A percentile compares a stretch with the other conserved stretches of the same genome.
Conservation (phyloP, 2,329 filamentous ascomycete genomes). For the Elsinoe australis region DNA sequence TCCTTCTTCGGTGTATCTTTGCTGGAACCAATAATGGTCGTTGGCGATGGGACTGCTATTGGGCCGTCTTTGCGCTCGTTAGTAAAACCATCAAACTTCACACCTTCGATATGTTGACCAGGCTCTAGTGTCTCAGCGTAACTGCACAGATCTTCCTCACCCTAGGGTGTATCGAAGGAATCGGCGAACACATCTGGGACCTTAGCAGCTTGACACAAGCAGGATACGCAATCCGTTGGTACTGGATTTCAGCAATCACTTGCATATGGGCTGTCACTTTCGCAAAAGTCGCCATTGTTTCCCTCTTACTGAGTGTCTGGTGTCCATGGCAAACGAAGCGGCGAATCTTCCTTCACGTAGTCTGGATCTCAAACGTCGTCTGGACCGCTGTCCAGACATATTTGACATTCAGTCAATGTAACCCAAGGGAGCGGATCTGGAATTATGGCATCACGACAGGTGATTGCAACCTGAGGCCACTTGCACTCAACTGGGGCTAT, state of each 20-base stretch:
- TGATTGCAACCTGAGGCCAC: neutral
- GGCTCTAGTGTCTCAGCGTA: neutral
- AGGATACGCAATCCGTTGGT: neutral
- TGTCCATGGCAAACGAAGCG: slow-evolving; percentile 11
- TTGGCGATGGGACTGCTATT: neutral
- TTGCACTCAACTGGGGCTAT: slow-evolving; percentile 3
- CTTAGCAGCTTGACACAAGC: slow-evolving; percentile 1
- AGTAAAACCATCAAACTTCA: no score
- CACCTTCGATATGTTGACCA: no score
- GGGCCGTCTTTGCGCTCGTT: slow-evolving; percentile 5
- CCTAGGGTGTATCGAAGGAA: neutral
- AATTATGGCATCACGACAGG: neutral
- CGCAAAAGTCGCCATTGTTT: slow-evolving; percentile 1
- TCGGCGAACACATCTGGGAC: slow-evolving; percentile 4
- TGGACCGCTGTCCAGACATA: neutral
- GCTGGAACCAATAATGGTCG: slow-evolving; percentile 6
- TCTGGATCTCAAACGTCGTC: neutral
- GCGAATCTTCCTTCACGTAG: neutral
- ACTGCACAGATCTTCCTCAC: neutral
- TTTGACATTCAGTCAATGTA: neutral
- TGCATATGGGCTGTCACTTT: slow-evolving; percentile 4
- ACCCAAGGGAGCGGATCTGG: neutral
- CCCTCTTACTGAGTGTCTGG: slow-evolving; percentile 5
- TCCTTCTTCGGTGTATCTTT: slow-evolving; percentile 3
- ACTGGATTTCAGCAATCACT: neutral